phyloP scores from a whole-genome alignment of 2,329 filamentous ascomycete genomes.

The Clonostachys byssicola region DNA sequence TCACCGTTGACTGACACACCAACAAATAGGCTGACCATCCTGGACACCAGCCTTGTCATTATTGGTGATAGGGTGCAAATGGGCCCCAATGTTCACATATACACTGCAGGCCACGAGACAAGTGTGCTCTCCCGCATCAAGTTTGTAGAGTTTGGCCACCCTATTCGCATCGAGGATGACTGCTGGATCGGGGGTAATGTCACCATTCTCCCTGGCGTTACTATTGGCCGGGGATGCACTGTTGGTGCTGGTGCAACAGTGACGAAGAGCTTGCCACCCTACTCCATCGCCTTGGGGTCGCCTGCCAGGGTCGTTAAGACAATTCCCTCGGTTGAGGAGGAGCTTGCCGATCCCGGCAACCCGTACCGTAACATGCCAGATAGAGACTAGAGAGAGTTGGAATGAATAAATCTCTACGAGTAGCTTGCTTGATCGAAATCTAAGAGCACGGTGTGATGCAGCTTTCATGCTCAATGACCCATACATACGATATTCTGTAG shows the following conservation, averaged over 20 bases:
- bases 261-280: constrained; percentile 41
- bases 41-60: constrained; percentile 66
- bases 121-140: constrained; percentile 47
- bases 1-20: not conserved
- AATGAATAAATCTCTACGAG: no score
- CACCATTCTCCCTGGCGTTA: constrained; percentile 46
- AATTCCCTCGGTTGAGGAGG: constrained; percentile 25
- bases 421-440: no score
- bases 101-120: constrained; percentile 67
- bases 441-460: no score
- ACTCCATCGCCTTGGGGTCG: constrained; percentile 39
- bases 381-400: not conserved
- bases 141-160: constrained; percentile 38
- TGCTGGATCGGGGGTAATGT: constrained; percentile 50
- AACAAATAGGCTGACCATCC: constrained; percentile 41
- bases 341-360: constrained; percentile 15
- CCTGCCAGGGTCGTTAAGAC: constrained; percentile 44
- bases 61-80: constrained; percentile 70
- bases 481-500: no score
- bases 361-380: constrained; percentile 16
- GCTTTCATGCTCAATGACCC: no score
- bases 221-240: constrained; percentile 45
- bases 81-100: constrained; percentile 68
- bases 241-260: constrained; percentile 47
- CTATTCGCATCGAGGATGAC: constrained; percentile 44